phyloP scores from a whole-genome alignment of 2,329 filamentous ascomycete genomes.

The Pestalotiopsis sp. region DNA sequence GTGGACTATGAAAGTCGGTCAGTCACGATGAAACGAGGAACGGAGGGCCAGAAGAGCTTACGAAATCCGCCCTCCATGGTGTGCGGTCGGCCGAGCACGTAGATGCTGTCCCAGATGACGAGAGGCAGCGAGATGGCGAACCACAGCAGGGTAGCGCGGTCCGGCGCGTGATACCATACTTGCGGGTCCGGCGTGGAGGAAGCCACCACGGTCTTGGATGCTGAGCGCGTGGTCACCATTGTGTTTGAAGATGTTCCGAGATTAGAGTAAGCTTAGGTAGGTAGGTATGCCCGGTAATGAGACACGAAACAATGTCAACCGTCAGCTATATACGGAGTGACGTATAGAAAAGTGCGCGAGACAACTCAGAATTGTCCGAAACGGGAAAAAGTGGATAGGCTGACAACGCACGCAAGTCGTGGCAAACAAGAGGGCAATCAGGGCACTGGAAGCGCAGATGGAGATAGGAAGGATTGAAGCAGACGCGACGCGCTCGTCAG shows the following conservation, averaged over 20 bases:
- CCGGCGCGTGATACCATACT: conserved; percentile 49
- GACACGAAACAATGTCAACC: background rate
- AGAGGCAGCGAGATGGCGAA: conserved; percentile 74
- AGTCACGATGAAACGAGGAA: background rate
- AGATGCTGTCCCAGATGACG: conserved; percentile 79
- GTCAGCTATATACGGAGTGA: background rate
- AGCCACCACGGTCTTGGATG: conserved; percentile 8
- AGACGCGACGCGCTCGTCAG: background rate
- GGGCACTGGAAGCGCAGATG: background rate
- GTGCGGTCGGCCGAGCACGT: conserved; percentile 78
- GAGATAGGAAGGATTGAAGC: background rate
- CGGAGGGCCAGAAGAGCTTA: background rate
- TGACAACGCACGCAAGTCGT: background rate
- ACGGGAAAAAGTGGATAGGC: background rate
- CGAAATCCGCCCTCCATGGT: conserved; percentile 75
- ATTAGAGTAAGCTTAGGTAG: background rate
- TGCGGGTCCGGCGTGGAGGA: background rate
- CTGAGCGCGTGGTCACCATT: conserved; percentile 34
- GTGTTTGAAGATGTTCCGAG: conserved; percentile 3
- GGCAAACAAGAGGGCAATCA: background rate
- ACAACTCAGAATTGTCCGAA: background rate
- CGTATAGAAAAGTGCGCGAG: background rate
- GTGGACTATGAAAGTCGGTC: conserved; percentile 48
- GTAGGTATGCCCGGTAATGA: background rate
- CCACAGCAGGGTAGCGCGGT: conserved; percentile 63